Evolutionary conservation across 2,329 filamentous ascomycete species (phyloP).

Genomic region (Aspergillus versicolor): DNA sequence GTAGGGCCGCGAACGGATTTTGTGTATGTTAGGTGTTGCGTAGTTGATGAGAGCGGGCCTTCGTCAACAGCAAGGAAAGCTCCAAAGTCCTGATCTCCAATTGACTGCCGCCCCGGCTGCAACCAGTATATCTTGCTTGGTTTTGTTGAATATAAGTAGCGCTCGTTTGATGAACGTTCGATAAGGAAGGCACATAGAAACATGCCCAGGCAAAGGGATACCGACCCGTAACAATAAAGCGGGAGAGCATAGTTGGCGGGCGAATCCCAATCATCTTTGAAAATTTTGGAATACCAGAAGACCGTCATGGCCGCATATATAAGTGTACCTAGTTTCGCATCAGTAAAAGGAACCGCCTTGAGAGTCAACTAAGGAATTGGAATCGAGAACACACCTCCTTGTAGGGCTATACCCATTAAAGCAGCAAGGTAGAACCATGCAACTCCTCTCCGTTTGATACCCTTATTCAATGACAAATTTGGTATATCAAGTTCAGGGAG

Average conservation of each 20-base stretch:
- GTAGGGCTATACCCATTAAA: conserved; percentile 25
- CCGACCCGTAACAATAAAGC: conserved; percentile 33
- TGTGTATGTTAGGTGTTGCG: conserved; percentile 23
- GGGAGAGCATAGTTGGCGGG: conserved; percentile 35
- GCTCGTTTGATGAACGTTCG: conserved; percentile 31
- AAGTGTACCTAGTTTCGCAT: conserved; percentile 10
- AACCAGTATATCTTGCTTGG: conserved; percentile 38
- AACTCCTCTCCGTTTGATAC: conserved; percentile 27
- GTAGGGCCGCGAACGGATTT: conserved; percentile 26
- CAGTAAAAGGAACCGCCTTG: conserved; percentile 3
- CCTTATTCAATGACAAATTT: conserved; percentile 38
- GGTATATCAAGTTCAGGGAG: conserved; percentile 31
- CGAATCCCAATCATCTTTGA: conserved; percentile 25
- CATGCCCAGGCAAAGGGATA: conserved; percentile 35
- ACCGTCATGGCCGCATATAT: conserved; percentile 32
- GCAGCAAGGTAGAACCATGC: conserved; percentile 33
- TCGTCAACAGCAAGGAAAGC: conserved; percentile 35
- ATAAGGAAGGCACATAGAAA: conserved; percentile 36
- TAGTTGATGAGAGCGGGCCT: conserved; percentile 14
- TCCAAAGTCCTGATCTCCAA: conserved; percentile 41
- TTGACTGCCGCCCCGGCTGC: conserved; percentile 37
- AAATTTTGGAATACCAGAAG: conserved; percentile 24
- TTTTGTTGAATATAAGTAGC: conserved; percentile 22
- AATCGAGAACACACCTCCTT: conserved; percentile 25
- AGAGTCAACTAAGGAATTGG: neutral